A percentile compares a stretch with the other conserved stretches of the same genome.
Conservation (phyloP, 768 basidiomycete species). For the Serendipita indica region DNA sequence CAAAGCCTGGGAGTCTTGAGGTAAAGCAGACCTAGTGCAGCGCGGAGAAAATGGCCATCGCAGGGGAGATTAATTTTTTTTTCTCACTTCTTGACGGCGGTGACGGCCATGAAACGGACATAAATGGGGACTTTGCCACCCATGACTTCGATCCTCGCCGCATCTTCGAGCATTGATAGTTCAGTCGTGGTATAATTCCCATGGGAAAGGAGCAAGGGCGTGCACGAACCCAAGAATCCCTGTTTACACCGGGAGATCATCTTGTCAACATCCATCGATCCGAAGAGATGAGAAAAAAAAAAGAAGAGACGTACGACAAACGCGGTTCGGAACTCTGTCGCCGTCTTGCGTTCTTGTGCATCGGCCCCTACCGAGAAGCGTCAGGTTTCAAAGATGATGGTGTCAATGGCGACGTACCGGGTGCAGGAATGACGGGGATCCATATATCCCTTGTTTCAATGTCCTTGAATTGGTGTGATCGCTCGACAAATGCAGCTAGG, state of each 20-base stretch:
- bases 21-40: not conserved
- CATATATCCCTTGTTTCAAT: not conserved
- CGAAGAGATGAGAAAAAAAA: not conserved
- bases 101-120: not conserved
- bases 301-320: not conserved
- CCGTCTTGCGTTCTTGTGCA: not conserved
- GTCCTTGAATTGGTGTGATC: not conserved
- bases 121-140: not conserved
- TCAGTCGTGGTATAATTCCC: not conserved
- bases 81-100: not conserved
- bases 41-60: not conserved
- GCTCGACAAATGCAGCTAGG: not conserved
- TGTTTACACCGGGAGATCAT: not conserved
- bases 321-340: not conserved
- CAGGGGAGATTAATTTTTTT: not conserved
- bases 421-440: not conserved
- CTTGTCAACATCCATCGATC: not conserved
- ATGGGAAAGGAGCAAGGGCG: not conserved
- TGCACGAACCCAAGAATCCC: not conserved
- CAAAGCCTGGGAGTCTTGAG: not conserved
- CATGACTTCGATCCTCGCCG: slow-evolving; percentile 1
- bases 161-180: not conserved
- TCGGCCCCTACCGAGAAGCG: not conserved
- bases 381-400: not conserved
- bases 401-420: not conserved